phyloP scores from a whole-genome alignment of 257 asterid species.

The Solanum stenotomum region DNA sequence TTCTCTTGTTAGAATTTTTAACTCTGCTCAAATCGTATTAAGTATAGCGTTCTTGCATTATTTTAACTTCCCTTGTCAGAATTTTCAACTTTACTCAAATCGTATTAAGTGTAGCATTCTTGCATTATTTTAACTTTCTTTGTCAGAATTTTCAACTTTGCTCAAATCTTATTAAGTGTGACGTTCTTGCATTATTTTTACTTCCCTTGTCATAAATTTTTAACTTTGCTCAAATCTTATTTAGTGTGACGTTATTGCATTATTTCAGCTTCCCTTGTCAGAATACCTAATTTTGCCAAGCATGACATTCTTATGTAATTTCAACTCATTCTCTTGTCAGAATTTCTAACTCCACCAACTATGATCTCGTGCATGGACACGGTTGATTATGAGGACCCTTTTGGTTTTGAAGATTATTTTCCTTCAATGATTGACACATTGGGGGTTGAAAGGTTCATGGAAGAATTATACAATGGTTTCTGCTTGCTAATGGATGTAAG shows the following conservation, averaged over 20 bases:
- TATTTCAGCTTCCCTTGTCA: not conserved
- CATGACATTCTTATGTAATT: not conserved
- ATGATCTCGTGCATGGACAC: not conserved
- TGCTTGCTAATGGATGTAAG: conserved; percentile 21
- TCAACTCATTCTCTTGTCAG: not conserved
- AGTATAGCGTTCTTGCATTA: too few species aligned
- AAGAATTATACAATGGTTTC: conserved; percentile 24
- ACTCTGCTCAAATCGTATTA: too few species aligned
- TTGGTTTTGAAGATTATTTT: conserved; percentile 20
- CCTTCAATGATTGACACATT: conserved; percentile 22
- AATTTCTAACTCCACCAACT: not conserved
- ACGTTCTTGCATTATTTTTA: not conserved
- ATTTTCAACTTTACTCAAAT: not conserved
- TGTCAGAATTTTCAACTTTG: not conserved
- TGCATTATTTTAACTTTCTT: not conserved
- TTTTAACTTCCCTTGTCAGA: not conserved
- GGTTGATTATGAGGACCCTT: conserved; percentile 5
- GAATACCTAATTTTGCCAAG: not conserved
- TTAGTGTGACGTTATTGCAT: too few species aligned
- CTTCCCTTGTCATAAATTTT: not conserved
- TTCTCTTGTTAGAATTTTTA: too few species aligned
- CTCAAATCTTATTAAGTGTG: not conserved
- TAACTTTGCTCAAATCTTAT: not conserved
- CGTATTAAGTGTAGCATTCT: not conserved
- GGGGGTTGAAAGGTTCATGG: conserved; percentile 20